Base-by-base conservation (phyloP, 208 protist species). In the Eutreptiella sp. region DNA sequence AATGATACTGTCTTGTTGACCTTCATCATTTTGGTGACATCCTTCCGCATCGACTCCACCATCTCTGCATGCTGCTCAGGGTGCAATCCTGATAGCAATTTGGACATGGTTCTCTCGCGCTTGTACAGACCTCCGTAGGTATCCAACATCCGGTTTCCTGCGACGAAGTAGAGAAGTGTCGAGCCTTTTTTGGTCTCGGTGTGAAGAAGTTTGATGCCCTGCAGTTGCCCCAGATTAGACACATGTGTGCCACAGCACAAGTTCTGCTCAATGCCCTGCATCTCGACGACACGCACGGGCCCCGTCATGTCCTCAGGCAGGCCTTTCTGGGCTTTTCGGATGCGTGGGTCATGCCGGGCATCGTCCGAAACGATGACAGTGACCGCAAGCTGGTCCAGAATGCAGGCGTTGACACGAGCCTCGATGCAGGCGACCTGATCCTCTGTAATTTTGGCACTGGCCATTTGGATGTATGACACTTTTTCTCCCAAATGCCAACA, bases 221-320 rank as follows among this genome's bases (percentile, higher is more conserved):
- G 77, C 46, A 91, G 69, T 66, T 88, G 66, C 7, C 75, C 50
- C 19, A 88, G 67, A 11, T 77, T 73, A 5, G 42, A 57, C 3
- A 89, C 73, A 53, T 91, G 85, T 21, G 85, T 91, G n/a, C 85
- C 85, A 52, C 85, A 91, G 69, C 85, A 91, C 9, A 76, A 81
- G 66, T 79, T 84, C 45, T 48, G 68, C 57, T 90, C 85, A 35
- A 87, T 60, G 7, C 50, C 53, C 26, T 54, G 46, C 9, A 68
- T 59, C n/a, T 71, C 69, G 47, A 91, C 83, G 41, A 86, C 69
- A 4, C 85, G 82, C 39, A 91, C 82, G 3, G 80, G 73, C 1
- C 81, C 85, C 0, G 57, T 71, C 9, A 87, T 75, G 62, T 87
- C 84, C 3, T 66, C 69, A 3, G 84, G 14, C 29, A 19, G 45